Conservation (phyloP, 106 monocot species). For the Dendrobium nobile region DNA sequence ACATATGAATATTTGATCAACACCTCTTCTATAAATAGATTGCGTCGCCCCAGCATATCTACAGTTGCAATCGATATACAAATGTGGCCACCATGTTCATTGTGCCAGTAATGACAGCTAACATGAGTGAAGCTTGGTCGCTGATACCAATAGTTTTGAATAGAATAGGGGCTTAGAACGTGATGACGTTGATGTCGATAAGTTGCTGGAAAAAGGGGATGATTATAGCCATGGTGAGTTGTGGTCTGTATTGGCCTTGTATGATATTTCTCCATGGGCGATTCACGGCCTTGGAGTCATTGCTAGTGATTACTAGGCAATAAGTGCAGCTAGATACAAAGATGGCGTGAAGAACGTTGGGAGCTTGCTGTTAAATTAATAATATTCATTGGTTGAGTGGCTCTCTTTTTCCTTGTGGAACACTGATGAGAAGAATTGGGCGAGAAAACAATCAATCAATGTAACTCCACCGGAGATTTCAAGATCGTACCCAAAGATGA, state of each 20-base stretch:
- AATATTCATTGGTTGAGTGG: no score
- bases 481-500: no score
- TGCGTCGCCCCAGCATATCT: not conserved
- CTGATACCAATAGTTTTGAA: not conserved
- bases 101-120: not conserved
- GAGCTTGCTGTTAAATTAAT: no score
- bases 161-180: not conserved
- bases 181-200: not conserved
- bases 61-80: not conserved
- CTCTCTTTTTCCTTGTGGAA: no score
- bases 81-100: slow-evolving; percentile 4
- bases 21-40: not conserved
- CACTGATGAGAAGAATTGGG: no score
- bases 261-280: not conserved
- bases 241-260: not conserved
- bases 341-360: no score
- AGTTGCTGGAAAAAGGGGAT: no score
- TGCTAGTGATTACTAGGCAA: not conserved
- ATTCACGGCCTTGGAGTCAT: not conserved
- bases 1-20: not conserved
- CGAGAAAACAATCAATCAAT: no score
- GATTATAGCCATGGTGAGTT: not conserved
- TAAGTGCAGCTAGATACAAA: no score
- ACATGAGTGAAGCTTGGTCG: not conserved
- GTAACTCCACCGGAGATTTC: no score